These are phyloP conservation scores for Chlamydomonas schloesseri DNA, from an alignment of 139 green algal species.

Conservation along the genomic window DNA sequence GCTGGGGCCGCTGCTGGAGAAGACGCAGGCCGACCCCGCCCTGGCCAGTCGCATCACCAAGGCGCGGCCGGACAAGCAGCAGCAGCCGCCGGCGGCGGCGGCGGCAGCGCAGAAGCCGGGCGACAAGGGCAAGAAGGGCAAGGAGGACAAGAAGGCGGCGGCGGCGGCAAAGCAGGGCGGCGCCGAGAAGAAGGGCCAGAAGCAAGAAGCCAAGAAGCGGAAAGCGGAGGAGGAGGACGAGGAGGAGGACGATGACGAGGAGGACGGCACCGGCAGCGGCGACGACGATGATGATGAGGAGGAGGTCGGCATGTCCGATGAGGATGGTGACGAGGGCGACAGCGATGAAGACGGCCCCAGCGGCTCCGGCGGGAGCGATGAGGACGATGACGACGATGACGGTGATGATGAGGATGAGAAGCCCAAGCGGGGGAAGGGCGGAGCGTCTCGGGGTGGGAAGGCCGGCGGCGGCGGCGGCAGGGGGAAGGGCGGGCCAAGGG, in stretches of 20 bases:
- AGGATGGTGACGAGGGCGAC: neutral
- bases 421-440: neutral
- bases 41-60: slow-evolving; percentile 46
- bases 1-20: slow-evolving; percentile 48
- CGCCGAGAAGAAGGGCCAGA: neutral
- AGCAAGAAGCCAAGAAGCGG: neutral
- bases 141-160: neutral
- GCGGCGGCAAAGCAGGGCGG: neutral
- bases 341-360: neutral
- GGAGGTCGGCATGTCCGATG: neutral
- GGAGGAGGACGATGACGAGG: neutral
- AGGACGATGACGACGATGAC: neutral
- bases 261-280: neutral
- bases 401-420: slow-evolving; percentile 4
- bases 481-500: neutral
- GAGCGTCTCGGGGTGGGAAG: neutral
- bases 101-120: neutral
- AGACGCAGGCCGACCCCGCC: slow-evolving; percentile 43
- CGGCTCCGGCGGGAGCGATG: neutral
- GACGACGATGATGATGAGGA: neutral
- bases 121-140: slow-evolving; percentile 1
- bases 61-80: neutral
- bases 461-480: neutral
- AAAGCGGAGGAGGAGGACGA: neutral
- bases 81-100: neutral